Percentiles rank a stretch among this genome's conserved stretches.
These are phyloP conservation scores for Fusarium pininemorale DNA, from an alignment of 2,329 filamentous ascomycete species.

Conservation along the genomic window DNA sequence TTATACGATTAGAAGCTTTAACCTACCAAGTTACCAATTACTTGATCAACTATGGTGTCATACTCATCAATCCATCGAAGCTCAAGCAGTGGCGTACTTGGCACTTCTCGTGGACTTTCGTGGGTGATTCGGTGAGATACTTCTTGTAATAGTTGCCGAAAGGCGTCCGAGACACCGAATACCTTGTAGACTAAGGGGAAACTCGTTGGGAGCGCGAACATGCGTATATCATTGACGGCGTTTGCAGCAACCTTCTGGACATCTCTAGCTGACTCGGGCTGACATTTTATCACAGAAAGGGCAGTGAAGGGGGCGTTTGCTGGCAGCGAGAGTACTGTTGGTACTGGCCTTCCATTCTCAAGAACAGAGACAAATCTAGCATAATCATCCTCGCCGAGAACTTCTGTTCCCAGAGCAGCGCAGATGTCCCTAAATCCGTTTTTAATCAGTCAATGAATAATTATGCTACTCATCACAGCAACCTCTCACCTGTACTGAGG, in stretches of 20 bases:
- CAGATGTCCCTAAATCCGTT: not conserved
- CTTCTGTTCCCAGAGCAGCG: not conserved
- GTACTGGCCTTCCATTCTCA: not conserved
- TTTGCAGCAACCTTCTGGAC: accelerated
- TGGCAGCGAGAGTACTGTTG: not conserved
- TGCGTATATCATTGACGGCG: accelerated
- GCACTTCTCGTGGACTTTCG: not conserved
- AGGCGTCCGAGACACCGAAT: not conserved
- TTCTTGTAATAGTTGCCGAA: not conserved
- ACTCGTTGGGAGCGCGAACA: accelerated
- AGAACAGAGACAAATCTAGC: not conserved
- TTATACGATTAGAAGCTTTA: accelerated
- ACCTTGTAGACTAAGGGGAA: not conserved
- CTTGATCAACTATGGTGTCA: not conserved
- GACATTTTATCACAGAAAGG: not conserved
- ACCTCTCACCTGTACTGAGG: not conserved
- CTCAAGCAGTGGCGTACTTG: not conserved
- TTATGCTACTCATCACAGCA: accelerated
- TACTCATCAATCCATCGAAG: accelerated
- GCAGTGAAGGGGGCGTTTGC: not conserved
- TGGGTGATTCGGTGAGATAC: accelerated
- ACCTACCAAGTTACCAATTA: not conserved
- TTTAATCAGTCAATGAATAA: accelerated
- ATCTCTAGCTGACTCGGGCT: accelerated
- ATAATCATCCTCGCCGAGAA: not conserved